A percentile compares a stretch with the other conserved stretches of the same genome.
Conservation (phyloP, 352 stramenopile genomes). For the Thraustochytrium striatum region DNA sequence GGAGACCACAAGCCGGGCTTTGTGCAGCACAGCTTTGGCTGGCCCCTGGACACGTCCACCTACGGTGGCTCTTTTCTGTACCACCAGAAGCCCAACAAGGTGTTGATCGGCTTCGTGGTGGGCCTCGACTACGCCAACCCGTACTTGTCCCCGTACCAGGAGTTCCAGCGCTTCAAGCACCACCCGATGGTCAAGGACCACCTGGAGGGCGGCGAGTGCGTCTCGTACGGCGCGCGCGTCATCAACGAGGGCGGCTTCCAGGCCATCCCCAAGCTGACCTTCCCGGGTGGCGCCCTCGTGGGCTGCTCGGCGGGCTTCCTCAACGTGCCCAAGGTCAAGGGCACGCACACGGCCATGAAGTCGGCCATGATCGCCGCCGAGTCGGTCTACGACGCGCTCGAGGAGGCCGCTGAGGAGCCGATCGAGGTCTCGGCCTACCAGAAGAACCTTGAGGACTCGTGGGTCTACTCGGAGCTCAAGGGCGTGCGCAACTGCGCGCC, state of each 20-base stretch:
- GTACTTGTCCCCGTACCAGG: constrained; percentile 97
- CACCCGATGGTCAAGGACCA: constrained; percentile 86
- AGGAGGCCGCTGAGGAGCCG: constrained; percentile 54
- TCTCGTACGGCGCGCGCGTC: constrained; percentile 93
- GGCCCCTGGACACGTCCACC: constrained; percentile 82
- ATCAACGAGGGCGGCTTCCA: constrained; percentile 93
- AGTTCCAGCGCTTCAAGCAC: constrained; percentile 99
- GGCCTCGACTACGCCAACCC: constrained; percentile 98
- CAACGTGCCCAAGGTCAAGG: constrained; percentile 73
- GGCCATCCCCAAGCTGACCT: constrained; percentile 95
- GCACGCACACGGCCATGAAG: constrained; percentile 97
- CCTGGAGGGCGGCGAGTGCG: constrained; percentile 90
- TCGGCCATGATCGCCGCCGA: constrained; percentile 94
- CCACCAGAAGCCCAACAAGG: constrained; percentile 91
- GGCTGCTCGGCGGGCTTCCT: constrained; percentile 96
- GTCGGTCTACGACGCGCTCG: constrained; percentile 81
- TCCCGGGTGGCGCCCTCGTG: constrained; percentile 89
- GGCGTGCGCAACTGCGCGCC: constrained; percentile 93
- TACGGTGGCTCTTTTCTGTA: constrained; percentile 99
- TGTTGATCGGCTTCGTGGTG: constrained; percentile 85
- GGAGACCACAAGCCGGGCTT: constrained; percentile 85
- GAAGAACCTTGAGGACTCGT: constrained; percentile 76
- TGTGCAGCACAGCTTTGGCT: constrained; percentile 97
- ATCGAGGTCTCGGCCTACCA: constrained; percentile 70
- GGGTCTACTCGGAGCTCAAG: constrained; percentile 94